phyloP scores from a whole-genome alignment of 768 basidiomycete genomes.

The Sutorius australiensis region DNA sequence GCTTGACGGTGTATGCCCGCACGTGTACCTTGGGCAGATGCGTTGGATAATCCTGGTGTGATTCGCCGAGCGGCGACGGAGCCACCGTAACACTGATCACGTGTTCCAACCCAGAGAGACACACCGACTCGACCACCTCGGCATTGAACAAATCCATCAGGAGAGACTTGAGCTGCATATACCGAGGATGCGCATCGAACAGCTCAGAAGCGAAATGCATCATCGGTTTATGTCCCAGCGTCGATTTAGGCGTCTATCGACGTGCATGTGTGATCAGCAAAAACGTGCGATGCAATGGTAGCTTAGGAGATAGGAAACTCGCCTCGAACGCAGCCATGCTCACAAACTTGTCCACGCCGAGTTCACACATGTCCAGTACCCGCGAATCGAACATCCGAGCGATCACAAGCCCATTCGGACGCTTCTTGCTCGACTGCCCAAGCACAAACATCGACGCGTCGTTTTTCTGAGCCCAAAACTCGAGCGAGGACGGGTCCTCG shows the following conservation, averaged over 20 bases:
- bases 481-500: constrained; percentile 74
- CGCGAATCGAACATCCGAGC: constrained; percentile 82
- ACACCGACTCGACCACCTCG: constrained; percentile 78
- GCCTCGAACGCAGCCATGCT: constrained; percentile 86
- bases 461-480: constrained; percentile 93
- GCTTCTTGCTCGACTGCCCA: constrained; percentile 91
- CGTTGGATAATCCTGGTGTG: constrained; percentile 37
- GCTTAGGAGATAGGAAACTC: constrained; percentile 22
- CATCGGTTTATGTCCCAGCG: constrained; percentile 84
- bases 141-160: constrained; percentile 90
- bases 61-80: constrained; percentile 46
- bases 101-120: constrained; percentile 79
- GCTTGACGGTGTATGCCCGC: constrained; percentile 74
- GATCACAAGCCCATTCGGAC: constrained; percentile 83
- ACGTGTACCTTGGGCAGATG: constrained; percentile 82
- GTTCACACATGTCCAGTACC: constrained; percentile 92
- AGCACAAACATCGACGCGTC: constrained; percentile 89
- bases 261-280: not conserved
- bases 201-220: constrained; percentile 95
- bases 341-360: constrained; percentile 79
- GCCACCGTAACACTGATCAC: constrained; percentile 79
- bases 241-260: constrained; percentile 71
- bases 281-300: too few species aligned
- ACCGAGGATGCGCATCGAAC: constrained; percentile 92
- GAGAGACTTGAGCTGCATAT: constrained; percentile 86